phyloP scores from a whole-genome alignment of 148 eudicot species.

The Cornus controversa region DNA sequence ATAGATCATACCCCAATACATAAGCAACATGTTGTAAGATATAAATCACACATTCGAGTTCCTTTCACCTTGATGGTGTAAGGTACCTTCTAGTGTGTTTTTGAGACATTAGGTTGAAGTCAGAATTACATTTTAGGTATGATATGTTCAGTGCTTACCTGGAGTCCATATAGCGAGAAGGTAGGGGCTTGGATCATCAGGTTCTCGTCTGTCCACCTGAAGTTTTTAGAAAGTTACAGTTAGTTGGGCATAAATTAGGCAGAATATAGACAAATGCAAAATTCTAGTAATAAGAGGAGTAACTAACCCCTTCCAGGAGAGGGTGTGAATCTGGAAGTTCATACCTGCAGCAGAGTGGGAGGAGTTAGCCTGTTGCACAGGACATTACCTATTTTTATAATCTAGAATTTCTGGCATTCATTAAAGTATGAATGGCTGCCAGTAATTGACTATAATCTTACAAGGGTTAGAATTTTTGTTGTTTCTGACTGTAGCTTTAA shows the following conservation, averaged over 20 bases:
- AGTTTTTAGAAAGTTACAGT: conserved; percentile 9
- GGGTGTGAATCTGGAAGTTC: conserved; percentile 72
- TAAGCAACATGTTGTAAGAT: not conserved
- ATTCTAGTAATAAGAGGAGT: not conserved
- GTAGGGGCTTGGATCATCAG: conserved; percentile 81
- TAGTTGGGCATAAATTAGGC: conserved; percentile 10
- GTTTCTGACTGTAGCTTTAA: not conserved
- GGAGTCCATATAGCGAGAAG: conserved; percentile 80
- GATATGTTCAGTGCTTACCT: conserved; percentile 34
- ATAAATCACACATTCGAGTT: not conserved
- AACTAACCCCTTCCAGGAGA: conserved; percentile 54
- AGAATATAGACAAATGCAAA: not conserved
- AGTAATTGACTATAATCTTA: not conserved
- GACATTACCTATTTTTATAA: not conserved
- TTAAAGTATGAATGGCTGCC: not conserved
- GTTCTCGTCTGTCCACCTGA: conserved; percentile 64
- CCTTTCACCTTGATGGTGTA: not conserved
- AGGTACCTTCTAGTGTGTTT: not conserved
- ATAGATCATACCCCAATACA: not conserved
- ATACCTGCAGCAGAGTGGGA: conserved; percentile 46
- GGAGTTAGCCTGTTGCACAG: conserved; percentile 8
- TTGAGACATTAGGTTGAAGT: not conserved
- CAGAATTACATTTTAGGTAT: not conserved
- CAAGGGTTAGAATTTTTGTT: not conserved
- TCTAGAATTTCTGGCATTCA: not conserved